Percentiles rank a stretch among this genome's conserved stretches.
Evolutionary conservation across 2,329 filamentous ascomycete species (phyloP).

Genomic region (Daldinia sp.): DNA sequence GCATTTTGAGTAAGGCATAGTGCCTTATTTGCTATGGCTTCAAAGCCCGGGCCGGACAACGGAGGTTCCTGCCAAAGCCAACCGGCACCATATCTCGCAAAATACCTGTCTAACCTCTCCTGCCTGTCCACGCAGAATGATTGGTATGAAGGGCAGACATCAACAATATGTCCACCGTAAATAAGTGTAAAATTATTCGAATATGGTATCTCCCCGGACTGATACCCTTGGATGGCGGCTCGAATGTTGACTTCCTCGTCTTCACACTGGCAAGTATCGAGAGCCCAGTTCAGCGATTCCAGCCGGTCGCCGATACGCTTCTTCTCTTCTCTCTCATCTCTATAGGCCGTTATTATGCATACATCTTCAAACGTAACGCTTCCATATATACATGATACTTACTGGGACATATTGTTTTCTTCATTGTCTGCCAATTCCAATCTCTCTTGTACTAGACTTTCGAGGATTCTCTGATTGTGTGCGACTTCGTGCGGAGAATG

Average conservation of each 20-base stretch:
- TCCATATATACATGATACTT: constrained; percentile 34
- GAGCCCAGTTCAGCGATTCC: constrained; percentile 49
- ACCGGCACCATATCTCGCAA: constrained; percentile 53
- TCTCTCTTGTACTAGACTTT: constrained; percentile 46
- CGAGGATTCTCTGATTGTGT: constrained; percentile 45
- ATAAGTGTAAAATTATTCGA: constrained; percentile 57
- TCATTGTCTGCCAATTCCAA: constrained; percentile 50
- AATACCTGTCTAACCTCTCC: constrained; percentile 56
- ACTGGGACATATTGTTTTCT: constrained; percentile 52
- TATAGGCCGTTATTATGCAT: constrained; percentile 24
- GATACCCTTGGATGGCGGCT: constrained; percentile 58
- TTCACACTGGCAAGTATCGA: constrained; percentile 52
- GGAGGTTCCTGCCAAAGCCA: constrained; percentile 63
- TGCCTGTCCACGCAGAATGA: constrained; percentile 56
- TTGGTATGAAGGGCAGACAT: constrained; percentile 54
- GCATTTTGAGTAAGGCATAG: constrained; percentile 44
- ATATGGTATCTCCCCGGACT: constrained; percentile 56
- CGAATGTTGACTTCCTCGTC: constrained; percentile 57
- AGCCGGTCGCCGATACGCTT: constrained; percentile 53
- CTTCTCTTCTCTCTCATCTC: constrained; percentile 47
- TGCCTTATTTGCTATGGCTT: constrained; percentile 50
- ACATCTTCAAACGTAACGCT: neutral
- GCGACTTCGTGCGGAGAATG: constrained; percentile 43
- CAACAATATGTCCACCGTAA: constrained; percentile 58
- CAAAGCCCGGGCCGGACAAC: constrained; percentile 46